phyloP scores from a whole-genome alignment of 2,329 filamentous ascomycete genomes.

The Epichloe hybrida region DNA sequence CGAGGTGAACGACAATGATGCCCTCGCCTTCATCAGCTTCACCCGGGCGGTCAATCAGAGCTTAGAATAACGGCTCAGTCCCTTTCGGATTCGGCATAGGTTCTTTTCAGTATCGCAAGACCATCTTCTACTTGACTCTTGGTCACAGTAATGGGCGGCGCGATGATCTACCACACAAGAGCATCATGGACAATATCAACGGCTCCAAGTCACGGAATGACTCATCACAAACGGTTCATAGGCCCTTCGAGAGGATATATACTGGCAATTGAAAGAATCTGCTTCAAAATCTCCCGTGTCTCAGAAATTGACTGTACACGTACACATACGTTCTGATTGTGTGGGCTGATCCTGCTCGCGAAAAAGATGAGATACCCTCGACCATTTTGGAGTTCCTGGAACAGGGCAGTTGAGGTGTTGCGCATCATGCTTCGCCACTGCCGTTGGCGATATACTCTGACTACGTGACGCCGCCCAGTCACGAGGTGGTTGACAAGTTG shows the following conservation, averaged over 20 bases:
- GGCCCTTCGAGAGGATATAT: constrained; percentile 19
- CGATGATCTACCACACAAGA: too few relatives aligned
- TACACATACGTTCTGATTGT: constrained; percentile 9
- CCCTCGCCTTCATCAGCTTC: too few relatives aligned
- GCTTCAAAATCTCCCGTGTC: neutral
- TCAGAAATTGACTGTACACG: neutral
- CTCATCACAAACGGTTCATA: constrained; percentile 12
- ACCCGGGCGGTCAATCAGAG: too few relatives aligned
- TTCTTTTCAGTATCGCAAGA: too few relatives aligned
- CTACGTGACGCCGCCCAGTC: constrained; percentile 20
- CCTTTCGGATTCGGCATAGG: too few relatives aligned
- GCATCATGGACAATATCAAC: too few relatives aligned
- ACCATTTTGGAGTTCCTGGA: constrained; percentile 15
- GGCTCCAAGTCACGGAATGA: too few relatives aligned
- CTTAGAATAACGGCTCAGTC: too few relatives aligned
- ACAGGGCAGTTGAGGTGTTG: constrained; percentile 15
- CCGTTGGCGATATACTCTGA: constrained; percentile 12
- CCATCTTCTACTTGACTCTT: too few relatives aligned
- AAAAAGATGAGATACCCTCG: constrained; percentile 11
- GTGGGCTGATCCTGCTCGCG: constrained; percentile 11
- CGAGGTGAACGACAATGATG: too few relatives aligned
- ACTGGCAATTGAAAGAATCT: neutral
- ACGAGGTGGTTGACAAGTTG: constrained; percentile 20
- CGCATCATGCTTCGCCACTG: constrained; percentile 27
- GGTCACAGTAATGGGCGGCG: too few relatives aligned